Evolutionary conservation across 1,284 basidiomycete genomes (phyloP).

Genomic region (Naganishia liquefaciens): DNA sequence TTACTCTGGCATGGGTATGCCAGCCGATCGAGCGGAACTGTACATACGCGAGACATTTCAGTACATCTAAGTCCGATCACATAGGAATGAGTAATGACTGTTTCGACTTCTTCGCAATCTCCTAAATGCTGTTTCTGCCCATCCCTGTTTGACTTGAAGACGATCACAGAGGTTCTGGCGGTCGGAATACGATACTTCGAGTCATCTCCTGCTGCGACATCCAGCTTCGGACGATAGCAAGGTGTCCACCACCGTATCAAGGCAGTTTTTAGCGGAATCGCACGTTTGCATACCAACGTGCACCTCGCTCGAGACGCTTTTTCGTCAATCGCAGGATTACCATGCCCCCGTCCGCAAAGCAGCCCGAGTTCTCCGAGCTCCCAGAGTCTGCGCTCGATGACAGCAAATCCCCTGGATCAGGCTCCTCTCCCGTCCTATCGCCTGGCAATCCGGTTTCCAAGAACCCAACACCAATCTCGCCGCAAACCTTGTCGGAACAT

Average conservation of each 20-base stretch:
- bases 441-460: conserved; percentile 9
- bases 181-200: no score
- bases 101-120: neutral
- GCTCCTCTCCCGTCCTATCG: neutral
- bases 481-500: conserved; percentile 18
- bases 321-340: no score
- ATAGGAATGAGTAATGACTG: neutral
- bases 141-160: no score
- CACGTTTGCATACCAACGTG: no score
- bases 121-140: neutral
- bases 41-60: conserved; percentile 2
- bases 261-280: no score
- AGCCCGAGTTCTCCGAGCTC: conserved; percentile 9
- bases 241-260: no score
- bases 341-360: neutral
- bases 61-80: conserved; percentile 7
- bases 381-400: conserved; percentile 25
- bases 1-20: neutral
- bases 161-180: no score
- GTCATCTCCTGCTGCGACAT: no score
- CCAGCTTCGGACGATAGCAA: no score
- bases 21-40: neutral
- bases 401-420: conserved; percentile 11
- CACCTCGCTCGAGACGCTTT: no score
- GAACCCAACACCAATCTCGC: conserved; percentile 16